These are phyloP conservation scores for Cucumis sativus DNA, from an alignment of 306 rosid species.

Conservation along the genomic window DNA sequence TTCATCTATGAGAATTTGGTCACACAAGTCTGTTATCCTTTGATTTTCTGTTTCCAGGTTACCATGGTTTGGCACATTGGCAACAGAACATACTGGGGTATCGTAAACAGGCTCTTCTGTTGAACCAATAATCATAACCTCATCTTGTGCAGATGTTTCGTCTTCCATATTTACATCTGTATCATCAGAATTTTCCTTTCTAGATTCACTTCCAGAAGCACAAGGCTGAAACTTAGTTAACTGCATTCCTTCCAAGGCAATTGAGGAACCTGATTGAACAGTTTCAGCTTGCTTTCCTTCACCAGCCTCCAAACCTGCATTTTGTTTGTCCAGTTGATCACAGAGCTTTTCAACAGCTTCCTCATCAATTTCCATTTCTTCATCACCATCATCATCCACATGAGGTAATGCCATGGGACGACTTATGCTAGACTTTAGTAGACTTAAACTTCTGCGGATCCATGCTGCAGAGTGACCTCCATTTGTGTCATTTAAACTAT, in stretches of 20 bases:
- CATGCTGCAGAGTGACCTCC: conserved; percentile 86
- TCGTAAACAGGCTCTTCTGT: conserved; percentile 11
- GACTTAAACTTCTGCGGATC: conserved; percentile 76
- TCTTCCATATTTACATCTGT: conserved; percentile 45
- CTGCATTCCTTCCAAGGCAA: conserved; percentile 13
- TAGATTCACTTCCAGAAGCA: conserved; percentile 10
- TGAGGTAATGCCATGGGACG: conserved; percentile 33
- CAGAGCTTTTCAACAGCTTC: conserved; percentile 60
- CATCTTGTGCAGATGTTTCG: conserved; percentile 27
- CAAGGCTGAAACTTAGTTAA: conserved; percentile 4
- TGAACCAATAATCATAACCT: conserved; percentile 21
- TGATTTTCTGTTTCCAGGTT: conserved; percentile 22
- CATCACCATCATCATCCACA: conserved; percentile 81
- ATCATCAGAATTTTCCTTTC: conserved; percentile 20
- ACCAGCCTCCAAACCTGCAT: conserved; percentile 14
- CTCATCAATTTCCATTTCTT: conserved; percentile 96
- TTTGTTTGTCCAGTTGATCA: conserved; percentile 30
- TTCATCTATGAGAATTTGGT: conserved; percentile 18
- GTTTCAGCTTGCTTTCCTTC: conserved; percentile 7
- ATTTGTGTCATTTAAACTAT: conserved; percentile 34
- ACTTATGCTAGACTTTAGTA: conserved; percentile 55
- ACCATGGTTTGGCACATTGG: background rate
- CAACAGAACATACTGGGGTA: conserved; percentile 11
- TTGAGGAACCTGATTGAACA: conserved; percentile 10
- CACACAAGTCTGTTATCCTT: conserved; percentile 14